phyloP scores from a whole-genome alignment of 768 basidiomycete genomes.

The Steccherinum ochraceum region DNA sequence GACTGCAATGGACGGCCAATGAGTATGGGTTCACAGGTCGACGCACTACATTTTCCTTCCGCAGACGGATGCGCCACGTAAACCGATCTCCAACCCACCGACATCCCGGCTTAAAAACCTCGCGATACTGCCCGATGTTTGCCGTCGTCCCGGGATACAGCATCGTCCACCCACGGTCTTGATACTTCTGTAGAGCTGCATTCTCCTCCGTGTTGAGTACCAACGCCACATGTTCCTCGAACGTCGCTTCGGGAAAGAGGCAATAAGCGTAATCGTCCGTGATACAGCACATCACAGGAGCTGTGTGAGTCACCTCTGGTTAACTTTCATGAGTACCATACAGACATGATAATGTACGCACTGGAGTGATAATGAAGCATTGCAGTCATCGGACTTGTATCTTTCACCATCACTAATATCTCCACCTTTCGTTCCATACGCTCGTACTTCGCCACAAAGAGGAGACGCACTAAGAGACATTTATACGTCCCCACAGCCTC shows the following conservation, averaged over 20 bases:
- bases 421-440: background rate
- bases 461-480: conserved; percentile 25
- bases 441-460: conserved; percentile 24
- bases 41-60: too few relatives aligned
- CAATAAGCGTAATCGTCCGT: conserved; percentile 33
- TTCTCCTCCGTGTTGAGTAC: too few relatives aligned
- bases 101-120: too few relatives aligned
- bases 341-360: conserved; percentile 16
- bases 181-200: too few relatives aligned
- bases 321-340: background rate
- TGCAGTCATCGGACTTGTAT: conserved; percentile 27
- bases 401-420: conserved; percentile 35
- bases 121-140: too few relatives aligned
- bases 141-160: too few relatives aligned
- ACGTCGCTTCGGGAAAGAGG: conserved; percentile 36
- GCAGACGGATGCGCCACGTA: too few relatives aligned
- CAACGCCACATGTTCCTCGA: conserved; percentile 24
- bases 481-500: conserved; percentile 6
- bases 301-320: too few relatives aligned
- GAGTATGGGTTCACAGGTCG: too few relatives aligned
- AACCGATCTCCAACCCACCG: too few relatives aligned
- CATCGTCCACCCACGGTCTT: background rate
- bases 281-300: conserved; percentile 40
- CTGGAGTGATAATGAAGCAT: conserved; percentile 44
- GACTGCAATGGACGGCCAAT: too few relatives aligned